phyloP scores from a whole-genome alignment of 805 yeast species.

The Nakazawaea laoshanensis region DNA sequence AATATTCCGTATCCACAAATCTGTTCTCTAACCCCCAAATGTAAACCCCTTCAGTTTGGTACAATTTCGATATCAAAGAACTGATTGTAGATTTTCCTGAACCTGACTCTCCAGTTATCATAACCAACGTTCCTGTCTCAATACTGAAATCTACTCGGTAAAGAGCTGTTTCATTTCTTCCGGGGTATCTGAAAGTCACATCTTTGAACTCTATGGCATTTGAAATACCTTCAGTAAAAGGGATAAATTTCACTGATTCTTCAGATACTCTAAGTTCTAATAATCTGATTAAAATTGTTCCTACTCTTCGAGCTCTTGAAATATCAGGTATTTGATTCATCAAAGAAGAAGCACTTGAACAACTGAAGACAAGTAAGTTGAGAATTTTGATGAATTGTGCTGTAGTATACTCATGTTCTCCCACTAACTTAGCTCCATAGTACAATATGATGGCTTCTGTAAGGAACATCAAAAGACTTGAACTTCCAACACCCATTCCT shows the following conservation, averaged over 20 bases:
- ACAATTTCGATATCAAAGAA: slow-evolving; percentile 46
- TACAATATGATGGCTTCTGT: slow-evolving; percentile 71
- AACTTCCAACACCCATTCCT: slow-evolving; percentile 60
- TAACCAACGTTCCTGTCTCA: slow-evolving; percentile 41
- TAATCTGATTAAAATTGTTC: slow-evolving; percentile 39
- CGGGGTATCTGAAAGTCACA: slow-evolving; percentile 43
- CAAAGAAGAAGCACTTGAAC: slow-evolving; percentile 52
- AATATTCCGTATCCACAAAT: slow-evolving; percentile 31
- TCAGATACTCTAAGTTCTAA: slow-evolving; percentile 29
- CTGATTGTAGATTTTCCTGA: slow-evolving; percentile 83
- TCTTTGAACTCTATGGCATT: slow-evolving; percentile 30
- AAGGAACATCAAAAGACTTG: slow-evolving; percentile 42
- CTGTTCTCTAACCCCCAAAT: slow-evolving; percentile 41
- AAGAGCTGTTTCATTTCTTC: slow-evolving; percentile 24
- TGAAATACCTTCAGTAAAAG: slow-evolving; percentile 12
- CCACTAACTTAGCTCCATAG: slow-evolving; percentile 72
- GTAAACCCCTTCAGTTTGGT: slow-evolving; percentile 28
- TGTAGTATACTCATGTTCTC: slow-evolving; percentile 43
- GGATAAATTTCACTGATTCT: slow-evolving; percentile 24
- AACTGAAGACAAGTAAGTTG: slow-evolving; percentile 64
- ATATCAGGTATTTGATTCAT: slow-evolving; percentile 70
- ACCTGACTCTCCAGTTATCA: slow-evolving; percentile 82
- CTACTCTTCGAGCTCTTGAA: slow-evolving; percentile 72
- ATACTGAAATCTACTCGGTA: slow-evolving; percentile 35
- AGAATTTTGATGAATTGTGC: slow-evolving; percentile 60